Evolutionary conservation across 2,329 filamentous ascomycete genomes (phyloP), one percentile per base, ranked within the genome.

Genomic region (Colletotrichum sp.): DNA sequence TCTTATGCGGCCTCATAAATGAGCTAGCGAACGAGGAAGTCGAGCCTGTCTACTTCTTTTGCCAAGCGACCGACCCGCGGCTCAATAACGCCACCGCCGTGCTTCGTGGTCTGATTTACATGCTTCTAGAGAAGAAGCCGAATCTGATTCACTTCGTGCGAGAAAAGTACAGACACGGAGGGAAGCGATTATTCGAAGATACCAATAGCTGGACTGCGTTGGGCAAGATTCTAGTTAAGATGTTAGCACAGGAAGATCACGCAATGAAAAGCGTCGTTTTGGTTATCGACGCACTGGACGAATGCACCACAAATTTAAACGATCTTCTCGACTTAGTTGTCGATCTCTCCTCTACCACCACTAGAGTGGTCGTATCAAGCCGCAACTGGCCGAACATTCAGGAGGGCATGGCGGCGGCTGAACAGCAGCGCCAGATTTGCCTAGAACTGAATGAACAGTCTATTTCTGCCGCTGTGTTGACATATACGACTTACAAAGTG

Each of bases 361-460:
- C 84, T 2, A 89, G 86, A 76, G 88, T 86, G 84, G 72, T 89
- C n/a, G 75, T 88, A 0, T 86, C 86, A 0, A 89, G 88, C 63
- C 87, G 88, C 4, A 88, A 88, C 32, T 81, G 76, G 80, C 77
- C 72, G 0, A 76, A 80, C 0, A 87, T 89, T 63, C 80, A 87
- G 65, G 72, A 82, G 36, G 59, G 63, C 2, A 78, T 89, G 6
- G 74, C 78, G 8, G 13, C n/a, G 6, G 67, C 73, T 2, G 60
- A 69, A 0, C 55, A 80, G 30, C 80, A 81, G 18, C 16, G 77
- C 8, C 82, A 71, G 39, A 72, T 87, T 2, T 75, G 76, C 57
- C 82, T 87, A 8, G 84, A 88, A 68, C 76, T 86, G 5, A 88
- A 87, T 71, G 60, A 78, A 18, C 76, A 82, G 0, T 81, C 79